Percentiles rank a stretch among this genome's conserved stretches.
Conservation (phyloP, 2,329 filamentous ascomycete genomes). For the Phialophora expanda region DNA sequence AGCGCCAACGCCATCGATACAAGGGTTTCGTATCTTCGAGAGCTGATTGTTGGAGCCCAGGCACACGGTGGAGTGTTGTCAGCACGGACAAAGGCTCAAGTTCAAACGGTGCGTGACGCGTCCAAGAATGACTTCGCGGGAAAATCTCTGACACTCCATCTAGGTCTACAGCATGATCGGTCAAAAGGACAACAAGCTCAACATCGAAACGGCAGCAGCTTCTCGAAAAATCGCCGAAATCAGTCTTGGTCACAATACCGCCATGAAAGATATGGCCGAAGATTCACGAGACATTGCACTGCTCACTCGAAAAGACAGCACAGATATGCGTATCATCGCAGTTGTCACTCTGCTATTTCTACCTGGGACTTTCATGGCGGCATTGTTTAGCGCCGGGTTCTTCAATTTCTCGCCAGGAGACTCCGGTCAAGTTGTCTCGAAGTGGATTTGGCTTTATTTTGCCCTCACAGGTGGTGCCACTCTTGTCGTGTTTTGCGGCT, state of each 20-base stretch:
- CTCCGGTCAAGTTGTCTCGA: constrained; percentile 23
- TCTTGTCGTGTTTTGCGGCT: constrained; percentile 18
- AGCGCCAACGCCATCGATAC: not conserved
- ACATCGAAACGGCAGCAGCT: constrained; percentile 29
- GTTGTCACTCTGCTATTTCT: constrained; percentile 51
- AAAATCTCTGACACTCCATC: not conserved
- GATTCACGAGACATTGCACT: constrained; percentile 26
- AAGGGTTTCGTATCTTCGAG: constrained; percentile 23
- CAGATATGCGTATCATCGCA: constrained; percentile 49
- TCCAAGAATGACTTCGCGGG: not conserved
- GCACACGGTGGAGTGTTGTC: constrained; percentile 18
- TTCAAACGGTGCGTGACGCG: constrained; percentile 21
- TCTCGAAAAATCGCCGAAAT: constrained; percentile 20
- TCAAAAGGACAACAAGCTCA: constrained; percentile 28
- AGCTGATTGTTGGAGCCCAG: constrained; percentile 27
- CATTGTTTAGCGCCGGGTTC: constrained; percentile 24
- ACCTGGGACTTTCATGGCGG: constrained; percentile 50
- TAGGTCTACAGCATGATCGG: constrained; percentile 32
- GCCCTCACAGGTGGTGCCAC: constrained; percentile 21
- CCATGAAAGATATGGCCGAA: constrained; percentile 28
- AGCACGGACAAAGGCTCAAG: constrained; percentile 27
- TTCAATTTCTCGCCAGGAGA: constrained; percentile 27
- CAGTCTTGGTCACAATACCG: constrained; percentile 22
- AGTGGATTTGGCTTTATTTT: constrained; percentile 31
- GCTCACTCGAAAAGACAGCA: constrained; percentile 42